Base-by-base conservation (phyloP, 75 land plant species). In the Picea glauca region DNA sequence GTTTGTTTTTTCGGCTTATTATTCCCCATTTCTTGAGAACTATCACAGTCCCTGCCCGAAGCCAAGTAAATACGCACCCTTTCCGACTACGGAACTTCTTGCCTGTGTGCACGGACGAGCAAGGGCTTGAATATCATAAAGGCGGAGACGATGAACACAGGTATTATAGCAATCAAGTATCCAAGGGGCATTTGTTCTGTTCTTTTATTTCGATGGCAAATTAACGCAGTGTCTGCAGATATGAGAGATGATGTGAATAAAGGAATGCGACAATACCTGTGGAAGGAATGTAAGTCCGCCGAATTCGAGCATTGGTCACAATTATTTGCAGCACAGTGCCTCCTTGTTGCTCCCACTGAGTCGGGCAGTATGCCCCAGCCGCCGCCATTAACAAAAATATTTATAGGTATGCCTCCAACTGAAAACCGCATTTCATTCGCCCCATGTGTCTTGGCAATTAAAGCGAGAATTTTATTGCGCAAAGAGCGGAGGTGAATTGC, bases 31-130 rank as follows among this genome's bases (percentile, higher is more conserved):
- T 61, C 79, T 56, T 60, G 18, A 20, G 54, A 18, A 21, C 76
- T 72, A 14, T 79, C 40, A 15, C 57, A 78, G 60, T 46, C 58
- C 50, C 58, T 38, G 21, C 18, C 80, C 17, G 82, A 32, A 2
- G 60, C 76, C 84, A 82, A 79, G 57, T 82, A 72, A 46, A 59
- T 78, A 82, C 57, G 38, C 84, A 82, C 56, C 78, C 84, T 60
- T 82, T 82, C 81, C 84, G 78, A 14, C 82, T 78, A n/a, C 80
- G 80, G 58, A 82, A 78, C 61, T 82, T 82, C 38, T 82, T 80
- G 15, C 84, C 84, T 82, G 83, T n/a, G 4, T 18, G 9, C 62
- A 78, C 17, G 50, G 50, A 46, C 6, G 50, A 67, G 7, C 18
- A 67, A 67, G 50, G 9, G n/a, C 72, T 67, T 43, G 9, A 8